Percentiles rank a stretch among this genome's conserved stretches.
Conservation (phyloP, 2,329 filamentous ascomycete genomes). For the Catunica adiposa region DNA sequence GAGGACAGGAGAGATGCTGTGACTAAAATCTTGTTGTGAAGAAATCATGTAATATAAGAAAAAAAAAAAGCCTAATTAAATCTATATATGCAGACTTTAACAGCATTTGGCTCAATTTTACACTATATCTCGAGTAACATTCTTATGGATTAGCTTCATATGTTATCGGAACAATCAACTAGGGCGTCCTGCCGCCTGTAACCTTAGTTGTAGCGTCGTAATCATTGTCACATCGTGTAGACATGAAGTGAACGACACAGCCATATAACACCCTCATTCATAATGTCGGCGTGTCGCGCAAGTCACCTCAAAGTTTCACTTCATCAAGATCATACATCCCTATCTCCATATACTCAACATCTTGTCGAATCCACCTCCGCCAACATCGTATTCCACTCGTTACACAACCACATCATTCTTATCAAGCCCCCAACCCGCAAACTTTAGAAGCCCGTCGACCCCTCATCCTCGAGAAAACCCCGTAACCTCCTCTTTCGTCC, state of each 20-base stretch:
- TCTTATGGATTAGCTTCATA: neutral
- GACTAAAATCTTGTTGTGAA: neutral
- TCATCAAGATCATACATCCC: too few species aligned
- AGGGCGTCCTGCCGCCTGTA: neutral
- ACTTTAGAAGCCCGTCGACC: too few species aligned
- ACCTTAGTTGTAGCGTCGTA: neutral
- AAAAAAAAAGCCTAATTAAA: too few species aligned
- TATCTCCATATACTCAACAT: too few species aligned
- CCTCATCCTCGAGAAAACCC: too few species aligned
- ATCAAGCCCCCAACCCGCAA: too few species aligned
- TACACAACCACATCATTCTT: too few species aligned
- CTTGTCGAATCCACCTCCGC: too few species aligned
- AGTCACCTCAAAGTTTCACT: too few species aligned
- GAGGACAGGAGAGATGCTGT: neutral
- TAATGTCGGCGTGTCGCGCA: neutral
- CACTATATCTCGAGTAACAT: neutral
- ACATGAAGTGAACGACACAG: neutral
- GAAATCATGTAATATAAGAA: neutral
- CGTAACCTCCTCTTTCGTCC: too few species aligned
- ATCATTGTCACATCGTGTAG: neutral
- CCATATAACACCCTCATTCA: neutral
- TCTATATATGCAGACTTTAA: too few species aligned
- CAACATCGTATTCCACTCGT: too few species aligned
- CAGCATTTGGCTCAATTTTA: neutral
- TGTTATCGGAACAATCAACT: neutral